These are phyloP conservation scores for Uronychia binucleata DNA, from an alignment of 73 alveolate species.

Conservation along the genomic window DNA sequence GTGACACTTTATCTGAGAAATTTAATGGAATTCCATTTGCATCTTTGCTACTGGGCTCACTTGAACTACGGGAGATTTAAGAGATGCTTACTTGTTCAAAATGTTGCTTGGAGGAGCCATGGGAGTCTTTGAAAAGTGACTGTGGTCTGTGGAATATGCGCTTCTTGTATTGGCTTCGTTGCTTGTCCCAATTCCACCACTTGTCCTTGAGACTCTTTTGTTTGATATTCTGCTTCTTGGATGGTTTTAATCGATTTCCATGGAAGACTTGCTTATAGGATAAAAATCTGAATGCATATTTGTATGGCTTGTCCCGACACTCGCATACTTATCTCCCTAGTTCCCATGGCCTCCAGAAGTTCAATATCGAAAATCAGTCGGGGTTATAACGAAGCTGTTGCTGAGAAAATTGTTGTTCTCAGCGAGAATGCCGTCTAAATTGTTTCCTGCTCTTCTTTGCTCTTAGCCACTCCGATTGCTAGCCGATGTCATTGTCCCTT, in stretches of 20 bases:
- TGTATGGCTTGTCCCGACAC: not conserved
- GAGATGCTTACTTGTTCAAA: not conserved
- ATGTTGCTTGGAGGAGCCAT: not conserved
- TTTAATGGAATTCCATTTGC: not conserved
- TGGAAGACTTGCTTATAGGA: not conserved
- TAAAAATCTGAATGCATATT: not conserved
- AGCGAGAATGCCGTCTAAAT: not conserved
- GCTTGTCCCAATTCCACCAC: not conserved
- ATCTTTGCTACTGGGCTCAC: not conserved
- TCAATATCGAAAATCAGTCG: not conserved
- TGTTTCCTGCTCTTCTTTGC: not conserved
- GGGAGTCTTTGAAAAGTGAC: not conserved
- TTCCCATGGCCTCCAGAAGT: not conserved
- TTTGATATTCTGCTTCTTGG: not conserved
- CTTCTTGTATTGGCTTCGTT: not conserved
- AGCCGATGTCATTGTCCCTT: not conserved
- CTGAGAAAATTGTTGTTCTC: not conserved
- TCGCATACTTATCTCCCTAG: not conserved
- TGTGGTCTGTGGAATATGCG: not conserved
- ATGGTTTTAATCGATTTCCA: not conserved
- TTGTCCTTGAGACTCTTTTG: not conserved
- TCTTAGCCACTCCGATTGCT: not conserved
- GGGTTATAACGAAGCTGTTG: not conserved
- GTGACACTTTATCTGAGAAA: not conserved
- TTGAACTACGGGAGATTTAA: not conserved